phyloP scores from a whole-genome alignment of 2,329 filamentous ascomycete species.

The Pestalotiopsis sp. region DNA sequence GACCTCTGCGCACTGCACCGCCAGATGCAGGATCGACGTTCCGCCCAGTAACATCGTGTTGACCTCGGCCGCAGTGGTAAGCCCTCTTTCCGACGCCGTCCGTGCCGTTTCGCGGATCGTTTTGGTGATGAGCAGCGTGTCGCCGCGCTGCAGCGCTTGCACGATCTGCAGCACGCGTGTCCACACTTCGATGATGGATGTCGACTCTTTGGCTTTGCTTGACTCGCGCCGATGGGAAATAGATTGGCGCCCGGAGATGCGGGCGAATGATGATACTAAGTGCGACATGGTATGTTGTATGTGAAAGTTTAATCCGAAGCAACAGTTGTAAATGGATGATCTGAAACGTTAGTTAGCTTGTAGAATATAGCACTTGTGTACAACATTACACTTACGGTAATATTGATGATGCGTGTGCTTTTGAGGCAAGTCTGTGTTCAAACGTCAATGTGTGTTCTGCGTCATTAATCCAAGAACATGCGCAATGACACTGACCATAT shows the following conservation, averaged over 20 bases:
- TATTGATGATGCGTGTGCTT: not conserved
- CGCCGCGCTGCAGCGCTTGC: not conserved
- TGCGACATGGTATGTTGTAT: not conserved
- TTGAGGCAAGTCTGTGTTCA: not conserved
- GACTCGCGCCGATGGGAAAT: not conserved
- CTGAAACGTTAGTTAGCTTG: not conserved
- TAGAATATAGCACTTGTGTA: not conserved
- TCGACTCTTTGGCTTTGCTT: not conserved
- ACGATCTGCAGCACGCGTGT: not conserved
- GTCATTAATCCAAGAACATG: not conserved
- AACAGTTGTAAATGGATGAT: not conserved
- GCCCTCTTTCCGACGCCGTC: not conserved
- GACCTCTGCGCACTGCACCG: constrained; percentile 2
- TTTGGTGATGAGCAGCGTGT: not conserved
- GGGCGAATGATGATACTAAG: not conserved
- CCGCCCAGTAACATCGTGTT: not conserved
- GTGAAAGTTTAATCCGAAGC: not conserved
- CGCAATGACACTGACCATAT: not conserved
- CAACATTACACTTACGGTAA: not conserved
- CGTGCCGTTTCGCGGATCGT: not conserved
- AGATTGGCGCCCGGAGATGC: not conserved
- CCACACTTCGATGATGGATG: not conserved
- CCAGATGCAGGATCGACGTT: not conserved
- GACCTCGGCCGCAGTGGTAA: not conserved
- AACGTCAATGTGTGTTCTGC: not conserved